Base-by-base conservation (phyloP, 1,284 basidiomycete species). In the Gastroboletus turbinatus region DNA sequence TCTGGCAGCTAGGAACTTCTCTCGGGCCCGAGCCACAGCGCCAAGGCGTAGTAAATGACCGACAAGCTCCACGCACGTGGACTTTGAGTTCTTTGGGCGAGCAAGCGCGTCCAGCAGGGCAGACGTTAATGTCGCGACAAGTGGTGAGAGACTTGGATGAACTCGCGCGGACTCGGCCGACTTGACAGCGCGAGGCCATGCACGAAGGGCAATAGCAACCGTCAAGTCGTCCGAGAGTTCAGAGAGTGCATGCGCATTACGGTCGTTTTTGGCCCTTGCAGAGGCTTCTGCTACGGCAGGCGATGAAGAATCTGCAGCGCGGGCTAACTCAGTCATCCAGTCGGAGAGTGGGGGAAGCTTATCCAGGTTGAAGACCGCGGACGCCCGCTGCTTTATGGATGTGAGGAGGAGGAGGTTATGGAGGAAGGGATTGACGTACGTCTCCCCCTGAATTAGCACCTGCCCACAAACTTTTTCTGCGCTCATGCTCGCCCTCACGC, bases 191-290 rank as follows among this genome's bases (percentile, higher is more conserved):
- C 89, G 85, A 32, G 91, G 87, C 91, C 94, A 98, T 63, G 94
- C 86, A 48, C 92, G 82, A 48, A 95, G 77, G 1, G 96, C 92
- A 59, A 98, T 96, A 3, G 92, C 85, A 16, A 99, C 95, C 0
- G 92, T 92, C 10, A 98, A 75, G 46, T 96, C 88, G 69, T 99
- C 97, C 4, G 89, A 85, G 75, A 94, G 95, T 59, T 97, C 94
- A 53, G 89, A 87, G 21, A 94, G 84, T 86, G 91, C 98, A 17
- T 88, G 82, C 5, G 85, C 76, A 71, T 96, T 92, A 52, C 84
- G 82, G 63, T 92, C 90, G 0, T 81, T 77, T 67, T 89, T 90
- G 57, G 86, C 85, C 66, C 87, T 87, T 13, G 81, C 62, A 77
- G 77, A 51, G 1, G 56, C 57, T 13, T 70, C 67, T 29, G 45